Base-by-base conservation (phyloP, 371 early-diverging fungal genomes). In the Polyrhizophydium stewartii region DNA sequence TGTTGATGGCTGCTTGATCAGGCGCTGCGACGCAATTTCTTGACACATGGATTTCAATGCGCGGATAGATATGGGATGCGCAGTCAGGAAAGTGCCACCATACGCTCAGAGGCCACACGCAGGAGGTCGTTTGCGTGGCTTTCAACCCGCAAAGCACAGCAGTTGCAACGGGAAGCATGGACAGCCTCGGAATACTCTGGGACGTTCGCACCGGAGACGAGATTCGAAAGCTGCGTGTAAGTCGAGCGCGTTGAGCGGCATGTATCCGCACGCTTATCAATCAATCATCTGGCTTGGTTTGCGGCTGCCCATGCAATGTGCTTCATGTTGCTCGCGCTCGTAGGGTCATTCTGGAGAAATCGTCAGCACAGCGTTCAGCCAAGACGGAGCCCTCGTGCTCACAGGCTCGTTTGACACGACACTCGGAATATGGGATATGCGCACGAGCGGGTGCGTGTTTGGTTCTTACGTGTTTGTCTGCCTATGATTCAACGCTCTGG, bases 371-470 rank as follows among this genome's bases (percentile, higher is more conserved):
- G 25, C 35, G 0, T 75, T 75, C 56, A 56, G 47, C 30, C 56
- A 56, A n/a, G 31, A 58, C 22, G 68, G 69, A 21, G 59, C 61
- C n/a, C 46, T 61, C 30, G 31, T 75, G 25, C 58, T 66, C 21
- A 75, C 77, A 0, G 77, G 73, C 0, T 77, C 77, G 1, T 72
- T 77, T 55, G 77, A 77, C 60, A 62, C 66, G 10, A 77, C 77
- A 0, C 27, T 72, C 10, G 73, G 67, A 47, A 62, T 77, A 1
- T 77, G 77, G 74, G 74, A 77, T 33, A 22, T 72, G 3, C 57
- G 71, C 16, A 69, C 43, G 3, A 45, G 40, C 13, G 27, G 60
- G 67, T 66, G 25, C 21, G 46, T 19, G 3, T 17, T 43, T 43
- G 43, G n/a, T n/a, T n/a, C n/a, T n/a, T n/a, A n/a, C n/a, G n/a